Evolutionary conservation across 306 rosid species (phyloP).

Genomic region (Quercus ilex): DNA sequence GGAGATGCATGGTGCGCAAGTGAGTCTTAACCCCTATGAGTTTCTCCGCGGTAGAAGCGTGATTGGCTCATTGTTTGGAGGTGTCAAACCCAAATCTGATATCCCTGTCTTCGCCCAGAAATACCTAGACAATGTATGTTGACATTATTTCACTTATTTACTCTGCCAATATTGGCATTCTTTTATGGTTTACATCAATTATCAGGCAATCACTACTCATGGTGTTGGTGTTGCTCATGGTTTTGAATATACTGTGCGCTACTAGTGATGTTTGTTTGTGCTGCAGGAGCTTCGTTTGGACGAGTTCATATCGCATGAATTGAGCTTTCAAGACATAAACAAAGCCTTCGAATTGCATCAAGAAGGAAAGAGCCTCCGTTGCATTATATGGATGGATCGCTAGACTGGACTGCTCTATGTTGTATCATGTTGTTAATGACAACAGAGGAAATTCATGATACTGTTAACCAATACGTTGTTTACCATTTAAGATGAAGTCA

Average conservation of each 20-base stretch:
- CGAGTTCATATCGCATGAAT: slow-evolving; percentile 47
- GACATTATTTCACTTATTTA: too few relatives aligned
- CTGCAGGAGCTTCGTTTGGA: slow-evolving; percentile 49
- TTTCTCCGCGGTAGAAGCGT: slow-evolving; percentile 35
- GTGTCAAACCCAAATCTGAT: slow-evolving; percentile 43
- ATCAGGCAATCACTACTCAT: too few relatives aligned
- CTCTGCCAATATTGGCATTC: too few relatives aligned
- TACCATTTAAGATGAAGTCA: too few relatives aligned
- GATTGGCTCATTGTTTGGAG: slow-evolving; percentile 43
- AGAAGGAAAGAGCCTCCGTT: slow-evolving; percentile 49
- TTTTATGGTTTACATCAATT: too few relatives aligned
- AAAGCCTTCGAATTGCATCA: slow-evolving; percentile 48
- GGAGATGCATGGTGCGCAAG: slow-evolving; percentile 43
- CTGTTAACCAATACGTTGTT: background rate
- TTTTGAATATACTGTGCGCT: background rate
- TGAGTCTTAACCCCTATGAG: slow-evolving; percentile 25
- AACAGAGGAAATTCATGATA: background rate
- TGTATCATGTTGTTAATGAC: background rate
- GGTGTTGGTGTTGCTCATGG: background rate
- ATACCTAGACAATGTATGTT: slow-evolving; percentile 37
- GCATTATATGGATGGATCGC: slow-evolving; percentile 53
- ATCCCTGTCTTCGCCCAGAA: slow-evolving; percentile 31
- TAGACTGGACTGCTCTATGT: background rate
- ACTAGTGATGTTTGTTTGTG: background rate
- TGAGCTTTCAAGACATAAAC: slow-evolving; percentile 49